phyloP scores from a whole-genome alignment of 768 basidiomycete species.

The Arthromyces matolae region DNA sequence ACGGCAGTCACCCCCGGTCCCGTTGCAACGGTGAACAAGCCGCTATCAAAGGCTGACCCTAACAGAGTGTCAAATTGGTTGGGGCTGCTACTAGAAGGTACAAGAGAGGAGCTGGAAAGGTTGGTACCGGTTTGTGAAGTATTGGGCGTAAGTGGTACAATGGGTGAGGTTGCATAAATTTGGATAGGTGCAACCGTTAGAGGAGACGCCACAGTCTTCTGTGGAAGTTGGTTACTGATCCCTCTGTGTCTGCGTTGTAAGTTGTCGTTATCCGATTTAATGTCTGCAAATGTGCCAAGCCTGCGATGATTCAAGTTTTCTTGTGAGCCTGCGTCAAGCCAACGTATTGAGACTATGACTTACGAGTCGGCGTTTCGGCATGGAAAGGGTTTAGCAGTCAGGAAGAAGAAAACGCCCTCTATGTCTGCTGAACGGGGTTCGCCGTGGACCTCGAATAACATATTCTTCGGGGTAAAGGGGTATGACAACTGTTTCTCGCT shows the following conservation, averaged over 20 bases:
- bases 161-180: constrained; percentile 35
- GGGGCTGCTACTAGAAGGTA: constrained; percentile 5
- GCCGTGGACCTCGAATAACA: constrained; percentile 71
- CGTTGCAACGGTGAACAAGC: constrained; percentile 2
- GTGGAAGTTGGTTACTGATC: constrained; percentile 29
- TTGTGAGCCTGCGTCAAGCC: too few relatives aligned
- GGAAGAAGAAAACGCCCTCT: constrained; percentile 63
- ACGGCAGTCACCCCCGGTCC: not conserved
- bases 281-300: constrained; percentile 71
- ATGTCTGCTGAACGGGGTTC: constrained; percentile 46
- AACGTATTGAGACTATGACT: too few relatives aligned
- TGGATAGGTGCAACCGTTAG: constrained; percentile 25
- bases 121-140: constrained; percentile 7
- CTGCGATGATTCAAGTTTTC: too few relatives aligned
- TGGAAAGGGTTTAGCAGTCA: constrained; percentile 74
- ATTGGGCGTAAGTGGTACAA: constrained; percentile 14
- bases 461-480: constrained; percentile 34
- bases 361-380: constrained; percentile 69
- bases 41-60: constrained; percentile 7
- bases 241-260: constrained; percentile 59
- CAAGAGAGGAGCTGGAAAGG: constrained; percentile 8
- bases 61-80: constrained; percentile 10
- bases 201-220: constrained; percentile 18
- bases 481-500: constrained; percentile 24
- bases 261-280: constrained; percentile 85